phyloP scores from a whole-genome alignment of 345 rosid species.

The Kandelia obovata region DNA sequence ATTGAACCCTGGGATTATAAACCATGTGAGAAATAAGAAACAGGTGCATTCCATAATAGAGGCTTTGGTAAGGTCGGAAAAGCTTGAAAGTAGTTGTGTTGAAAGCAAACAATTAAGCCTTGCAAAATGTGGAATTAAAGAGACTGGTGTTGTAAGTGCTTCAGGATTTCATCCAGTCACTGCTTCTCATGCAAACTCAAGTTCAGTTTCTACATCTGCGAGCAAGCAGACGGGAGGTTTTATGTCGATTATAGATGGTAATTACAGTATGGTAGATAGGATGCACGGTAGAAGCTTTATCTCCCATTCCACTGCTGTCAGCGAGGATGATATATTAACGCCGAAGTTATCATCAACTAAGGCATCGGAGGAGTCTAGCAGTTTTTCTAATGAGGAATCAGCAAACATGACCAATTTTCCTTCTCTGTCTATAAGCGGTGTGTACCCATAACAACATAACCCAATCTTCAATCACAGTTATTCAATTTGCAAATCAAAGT shows the following conservation, averaged over 20 bases:
- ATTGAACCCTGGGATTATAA: slow-evolving; percentile 88
- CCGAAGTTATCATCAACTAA: slow-evolving; percentile 51
- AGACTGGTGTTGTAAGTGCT: slow-evolving; percentile 19
- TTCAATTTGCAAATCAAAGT: too few relatives aligned
- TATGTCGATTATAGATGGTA: slow-evolving; percentile 27
- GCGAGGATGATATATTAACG: slow-evolving; percentile 41
- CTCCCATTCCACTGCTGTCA: slow-evolving; percentile 17
- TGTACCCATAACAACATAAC: slow-evolving; percentile 12
- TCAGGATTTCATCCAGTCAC: slow-evolving; percentile 29
- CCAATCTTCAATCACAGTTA: too few relatives aligned
- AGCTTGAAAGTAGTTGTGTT: slow-evolving; percentile 23
- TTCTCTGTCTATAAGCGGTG: slow-evolving; percentile 71
- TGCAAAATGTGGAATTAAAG: slow-evolving; percentile 34
- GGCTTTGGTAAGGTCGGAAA: slow-evolving; percentile 65
- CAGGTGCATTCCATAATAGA: slow-evolving; percentile 92
- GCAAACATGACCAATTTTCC: slow-evolving; percentile 37
- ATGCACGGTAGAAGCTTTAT: slow-evolving; percentile 13
- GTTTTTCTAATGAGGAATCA: slow-evolving; percentile 45
- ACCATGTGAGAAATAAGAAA: slow-evolving; percentile 76
- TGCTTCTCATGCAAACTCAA: slow-evolving; percentile 31
- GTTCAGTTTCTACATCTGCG: slow-evolving; percentile 25
- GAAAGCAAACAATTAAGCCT: slow-evolving; percentile 28
- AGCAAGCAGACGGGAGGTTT: slow-evolving; percentile 28
- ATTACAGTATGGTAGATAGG: slow-evolving; percentile 34
- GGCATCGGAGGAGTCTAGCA: slow-evolving; percentile 41